Evolutionary conservation across 148 eudicot species (phyloP), one percentile per base, ranked within the genome.

Genomic region (Chenopodium berlandieri): DNA sequence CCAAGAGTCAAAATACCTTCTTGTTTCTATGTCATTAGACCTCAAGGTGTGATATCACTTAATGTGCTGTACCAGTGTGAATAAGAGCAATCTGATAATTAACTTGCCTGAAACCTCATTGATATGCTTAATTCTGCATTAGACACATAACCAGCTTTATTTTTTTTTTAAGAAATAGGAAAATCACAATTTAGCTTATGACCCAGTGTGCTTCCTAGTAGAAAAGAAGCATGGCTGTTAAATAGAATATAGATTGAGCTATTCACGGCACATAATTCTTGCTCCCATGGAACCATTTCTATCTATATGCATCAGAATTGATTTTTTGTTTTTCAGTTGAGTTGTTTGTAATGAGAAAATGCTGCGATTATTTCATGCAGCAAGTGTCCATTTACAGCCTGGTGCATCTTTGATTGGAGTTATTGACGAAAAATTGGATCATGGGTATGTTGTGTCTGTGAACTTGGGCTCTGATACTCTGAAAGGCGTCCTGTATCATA

Each of bases 401-500:
- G 97, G 93, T 64, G 83, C 85, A 85, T 65, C 88, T 44, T 80
- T 94, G 56, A 76, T 84, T 76, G 98, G 98, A 84, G 86, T 86
- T 46, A 90, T 94, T 66, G 95, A 93, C 81, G 89, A 86, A 81
- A 93, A 93, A 88, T 89, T 90, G 62, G 95, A 94, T 66, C 75
- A 58, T 78, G 98, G 97, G 7, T 92, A 92, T 87, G 25, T 92
- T 23, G 84, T 94, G 73, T 81, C 94, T 22, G 93, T 94, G 52
- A 87, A 88, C 27, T 0, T 87, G 83, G 98, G 97, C 69, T 85
- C 90, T 71, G 95, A 90, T 87, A 81, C 83, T 79, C 85, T 93
- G 76, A 90, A 87, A 78, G 98, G 98, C 47, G 86, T 94, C 73
- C 89, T 94, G 9, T 94, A 94, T 90, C 97, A 94, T 77, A 77